Base-by-base conservation (phyloP, 768 basidiomycete species). In the Amanita muscaria region DNA sequence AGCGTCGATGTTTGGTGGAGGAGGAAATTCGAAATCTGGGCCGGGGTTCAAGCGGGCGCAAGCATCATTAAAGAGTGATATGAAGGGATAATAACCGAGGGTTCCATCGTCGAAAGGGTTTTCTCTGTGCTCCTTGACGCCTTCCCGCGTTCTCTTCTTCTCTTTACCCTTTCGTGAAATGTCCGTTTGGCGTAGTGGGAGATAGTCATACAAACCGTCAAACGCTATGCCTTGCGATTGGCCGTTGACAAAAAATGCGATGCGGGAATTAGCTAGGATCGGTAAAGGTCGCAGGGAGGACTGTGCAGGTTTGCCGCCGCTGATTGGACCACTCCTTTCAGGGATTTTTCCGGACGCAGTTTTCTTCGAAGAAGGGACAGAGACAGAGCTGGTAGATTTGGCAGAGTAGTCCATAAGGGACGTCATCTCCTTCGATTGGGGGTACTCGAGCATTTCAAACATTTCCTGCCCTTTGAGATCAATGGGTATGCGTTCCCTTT, bases 391-490 rank as follows among this genome's bases (percentile, higher is more conserved):
- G 5, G 70, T 70, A 2, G 73, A 63, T 60, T 83, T 85, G 12
- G 68, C 73, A 35, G 77, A 73, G 57, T 76, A 80, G 51, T 92
- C 89, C 73, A 93, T 79, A 49, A 98, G 77, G 29, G 81, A 69
- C 10, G 75, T 69, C 96, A 98, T 98, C 65, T 99, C 96, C 60
- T 93, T 96, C 22, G 74, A 79, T 47, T 81, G 79, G 8, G 80
- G 64, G 59, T 96, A 97, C 60, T 98, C 94, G 49, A 88, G 69
- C 48, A 81, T 81, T 66, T 99, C 96, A 61, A 97, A 97, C 60
- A 93, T 92, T 51, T 90, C 86, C 63, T 94, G 92, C n/a, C 88
- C 88, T 64, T 94, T 96, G 64, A 90, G 88, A 48, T 88, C 86
- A 58, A 99, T 93, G 3, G 93, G 79, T 49, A 94, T 87, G 44